Percentiles rank a stretch among this genome's conserved stretches.
These are phyloP conservation scores for Chlamydomonas applanata DNA, from an alignment of 139 green algal species.

Conservation along the genomic window DNA sequence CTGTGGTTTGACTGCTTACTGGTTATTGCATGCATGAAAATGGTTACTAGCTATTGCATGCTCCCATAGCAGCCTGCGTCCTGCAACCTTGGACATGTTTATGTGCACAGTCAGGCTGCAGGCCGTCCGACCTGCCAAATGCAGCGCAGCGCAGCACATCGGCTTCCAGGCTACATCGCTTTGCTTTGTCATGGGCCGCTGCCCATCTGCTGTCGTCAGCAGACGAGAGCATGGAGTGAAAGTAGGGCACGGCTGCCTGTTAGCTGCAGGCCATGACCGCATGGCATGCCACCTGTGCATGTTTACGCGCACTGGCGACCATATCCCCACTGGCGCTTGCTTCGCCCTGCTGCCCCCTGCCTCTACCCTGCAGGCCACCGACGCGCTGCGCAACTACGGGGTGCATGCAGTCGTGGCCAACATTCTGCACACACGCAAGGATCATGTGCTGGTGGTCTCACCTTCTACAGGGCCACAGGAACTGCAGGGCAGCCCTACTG, in stretches of 20 bases:
- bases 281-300: background rate
- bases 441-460: constrained; percentile 26
- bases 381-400: constrained; percentile 68
- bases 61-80: too few relatives aligned
- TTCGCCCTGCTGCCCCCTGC: background rate
- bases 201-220: background rate
- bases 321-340: background rate
- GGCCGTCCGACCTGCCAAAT: too few relatives aligned
- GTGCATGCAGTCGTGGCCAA: constrained; percentile 96
- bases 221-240: too few relatives aligned
- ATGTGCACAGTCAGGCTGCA: too few relatives aligned
- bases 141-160: too few relatives aligned
- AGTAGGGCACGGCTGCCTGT: too few relatives aligned
- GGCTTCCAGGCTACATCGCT: background rate
- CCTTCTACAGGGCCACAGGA: background rate
- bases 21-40: too few relatives aligned
- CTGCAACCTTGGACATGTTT: too few relatives aligned
- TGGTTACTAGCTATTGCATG: too few relatives aligned
- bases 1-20: too few relatives aligned
- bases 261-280: background rate
- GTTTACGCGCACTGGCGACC: background rate
- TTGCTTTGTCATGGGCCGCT: background rate
- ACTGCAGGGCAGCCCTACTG: too few relatives aligned
- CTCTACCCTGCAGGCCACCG: constrained; percentile 42
- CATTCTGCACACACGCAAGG: constrained; percentile 83